Evolutionary conservation across 2,329 filamentous ascomycete genomes (phyloP).

Genomic region (Diaporthe amygdali): DNA sequence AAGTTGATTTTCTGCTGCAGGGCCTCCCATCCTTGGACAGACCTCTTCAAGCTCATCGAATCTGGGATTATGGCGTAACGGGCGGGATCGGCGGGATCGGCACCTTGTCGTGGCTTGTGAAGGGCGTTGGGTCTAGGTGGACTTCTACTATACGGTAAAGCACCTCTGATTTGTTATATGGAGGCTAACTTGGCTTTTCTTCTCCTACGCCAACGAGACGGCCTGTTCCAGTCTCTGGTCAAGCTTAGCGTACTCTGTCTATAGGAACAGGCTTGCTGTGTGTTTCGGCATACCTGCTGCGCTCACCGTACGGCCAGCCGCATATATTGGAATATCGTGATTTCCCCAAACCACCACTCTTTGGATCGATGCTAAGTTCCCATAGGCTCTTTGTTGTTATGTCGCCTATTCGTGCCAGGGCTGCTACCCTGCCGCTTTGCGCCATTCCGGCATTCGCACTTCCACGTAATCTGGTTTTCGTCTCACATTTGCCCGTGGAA

Average conservation of each 20-base stretch:
- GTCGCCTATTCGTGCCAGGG: background rate
- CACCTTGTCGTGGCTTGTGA: background rate
- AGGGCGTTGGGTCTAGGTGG: slow-evolving; percentile 28
- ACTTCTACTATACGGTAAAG: slow-evolving; percentile 24
- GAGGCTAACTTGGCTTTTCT: slow-evolving; percentile 27
- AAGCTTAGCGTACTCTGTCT: slow-evolving; percentile 8
- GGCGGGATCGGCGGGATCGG: background rate
- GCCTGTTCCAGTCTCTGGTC: background rate
- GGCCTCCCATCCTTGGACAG: slow-evolving; percentile 26
- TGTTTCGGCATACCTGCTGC: background rate
- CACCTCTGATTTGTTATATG: slow-evolving; percentile 25
- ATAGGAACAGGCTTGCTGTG: slow-evolving; percentile 13
- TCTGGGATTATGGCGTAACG: background rate
- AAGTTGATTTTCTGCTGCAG: slow-evolving; percentile 40
- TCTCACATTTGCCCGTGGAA: background rate
- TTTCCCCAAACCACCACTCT: background rate
- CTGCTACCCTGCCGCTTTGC: background rate
- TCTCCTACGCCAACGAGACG: slow-evolving; percentile 16
- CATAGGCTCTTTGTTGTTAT: background rate
- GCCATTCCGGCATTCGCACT: background rate
- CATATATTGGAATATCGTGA: background rate
- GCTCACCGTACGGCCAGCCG: background rate
- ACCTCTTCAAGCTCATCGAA: background rate
- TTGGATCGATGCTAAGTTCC: slow-evolving; percentile 3
- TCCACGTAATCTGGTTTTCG: background rate